phyloP scores from a whole-genome alignment of 441 rosid genomes.

The Syzygium malaccense region DNA sequence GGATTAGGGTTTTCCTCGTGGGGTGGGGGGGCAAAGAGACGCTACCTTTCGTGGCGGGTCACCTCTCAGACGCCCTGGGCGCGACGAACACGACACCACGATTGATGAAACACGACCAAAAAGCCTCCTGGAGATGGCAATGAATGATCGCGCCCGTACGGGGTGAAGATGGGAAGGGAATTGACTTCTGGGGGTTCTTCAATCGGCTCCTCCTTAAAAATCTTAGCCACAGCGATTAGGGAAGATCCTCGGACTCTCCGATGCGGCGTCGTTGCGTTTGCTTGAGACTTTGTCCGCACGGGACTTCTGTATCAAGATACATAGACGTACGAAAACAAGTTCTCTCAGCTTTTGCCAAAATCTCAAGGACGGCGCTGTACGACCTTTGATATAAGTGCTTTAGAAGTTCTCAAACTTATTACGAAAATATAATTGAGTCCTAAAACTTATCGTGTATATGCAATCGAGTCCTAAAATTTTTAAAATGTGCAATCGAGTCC shows the following conservation, averaged over 20 bases:
- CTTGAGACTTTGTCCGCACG: background rate
- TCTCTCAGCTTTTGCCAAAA: background rate
- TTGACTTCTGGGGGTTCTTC: background rate
- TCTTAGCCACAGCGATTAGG: background rate
- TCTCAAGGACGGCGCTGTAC: too few relatives aligned
- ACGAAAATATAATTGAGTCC: too few relatives aligned
- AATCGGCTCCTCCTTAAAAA: background rate
- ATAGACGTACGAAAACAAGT: background rate
- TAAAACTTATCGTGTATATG: fast-evolving
- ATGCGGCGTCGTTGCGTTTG: background rate
- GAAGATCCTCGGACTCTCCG: background rate
- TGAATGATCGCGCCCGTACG: background rate
- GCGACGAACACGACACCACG: background rate
- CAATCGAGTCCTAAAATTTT: too few relatives aligned
- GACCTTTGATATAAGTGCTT: fast-evolving
- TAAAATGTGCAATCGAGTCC: too few relatives aligned
- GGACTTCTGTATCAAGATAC: fast-evolving
- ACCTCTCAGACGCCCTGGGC: background rate
- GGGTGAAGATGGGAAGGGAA: background rate
- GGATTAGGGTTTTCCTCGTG: background rate
- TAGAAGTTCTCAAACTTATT: fast-evolving
- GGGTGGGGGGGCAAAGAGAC: background rate
- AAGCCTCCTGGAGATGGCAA: background rate
- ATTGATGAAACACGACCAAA: background rate
- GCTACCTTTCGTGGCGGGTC: background rate